A percentile compares a stretch with the other conserved stretches of the same genome.
Evolutionary conservation across 176 grass and related monocot genomes (phyloP).

Genomic region (Urochloa ruziziensis): DNA sequence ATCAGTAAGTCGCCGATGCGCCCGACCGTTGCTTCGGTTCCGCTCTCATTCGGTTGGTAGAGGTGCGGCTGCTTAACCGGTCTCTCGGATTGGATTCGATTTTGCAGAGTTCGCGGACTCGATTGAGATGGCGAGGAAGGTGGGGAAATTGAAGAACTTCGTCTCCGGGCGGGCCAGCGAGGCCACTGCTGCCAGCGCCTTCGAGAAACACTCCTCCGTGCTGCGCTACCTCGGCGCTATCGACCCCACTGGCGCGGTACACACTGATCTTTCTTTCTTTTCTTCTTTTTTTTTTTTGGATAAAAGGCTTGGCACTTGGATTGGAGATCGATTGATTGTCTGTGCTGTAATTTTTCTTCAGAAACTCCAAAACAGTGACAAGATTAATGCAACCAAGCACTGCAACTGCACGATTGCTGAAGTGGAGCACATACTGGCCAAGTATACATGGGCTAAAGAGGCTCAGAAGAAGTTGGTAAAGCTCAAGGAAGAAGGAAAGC

Average conservation of each 20-base stretch:
- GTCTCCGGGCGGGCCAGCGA: conserved; percentile 60
- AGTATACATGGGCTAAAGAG: conserved; percentile 91
- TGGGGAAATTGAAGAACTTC: conserved; percentile 83
- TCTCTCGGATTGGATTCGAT: not conserved
- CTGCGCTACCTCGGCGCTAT: conserved; percentile 72
- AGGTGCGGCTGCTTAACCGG: not conserved
- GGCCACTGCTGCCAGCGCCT: conserved; percentile 53
- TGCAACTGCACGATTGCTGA: conserved; percentile 89
- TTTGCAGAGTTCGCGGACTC: conserved; percentile 73
- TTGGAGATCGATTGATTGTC: not conserved
- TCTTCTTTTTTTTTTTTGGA: not conserved
- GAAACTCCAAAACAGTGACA: conserved; percentile 75
- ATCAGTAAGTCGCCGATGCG: conserved; percentile 36
- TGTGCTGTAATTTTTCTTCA: conserved; percentile 29
- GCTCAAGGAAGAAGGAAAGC: conserved; percentile 89
- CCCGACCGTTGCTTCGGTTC: not conserved
- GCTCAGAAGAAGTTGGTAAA: conserved; percentile 80
- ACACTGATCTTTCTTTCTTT: not conserved
- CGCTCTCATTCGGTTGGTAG: not conserved
- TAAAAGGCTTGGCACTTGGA: not conserved
- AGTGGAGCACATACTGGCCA: conserved; percentile 87
- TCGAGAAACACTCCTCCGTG: conserved; percentile 72
- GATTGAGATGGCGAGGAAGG: conserved; percentile 79
- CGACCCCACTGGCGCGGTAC: conserved; percentile 66
- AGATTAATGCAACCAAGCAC: conserved; percentile 71